These are phyloP conservation scores for Fusarium pseudoanthophilum DNA, from an alignment of 2,329 filamentous ascomycete species.

Conservation along the genomic window DNA sequence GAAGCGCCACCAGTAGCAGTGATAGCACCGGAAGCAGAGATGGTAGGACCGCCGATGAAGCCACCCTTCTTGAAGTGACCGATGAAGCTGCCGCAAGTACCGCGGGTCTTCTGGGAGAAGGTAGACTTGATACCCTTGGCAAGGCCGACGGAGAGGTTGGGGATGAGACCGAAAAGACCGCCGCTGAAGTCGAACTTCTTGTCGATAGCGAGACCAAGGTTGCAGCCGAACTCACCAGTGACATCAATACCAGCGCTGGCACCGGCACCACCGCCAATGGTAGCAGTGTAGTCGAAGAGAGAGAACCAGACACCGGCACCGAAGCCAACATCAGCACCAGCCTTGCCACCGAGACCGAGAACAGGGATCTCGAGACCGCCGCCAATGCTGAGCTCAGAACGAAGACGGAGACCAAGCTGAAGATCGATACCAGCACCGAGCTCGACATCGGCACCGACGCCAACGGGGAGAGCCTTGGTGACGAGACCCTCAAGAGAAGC, in stretches of 20 bases:
- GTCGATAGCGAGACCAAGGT: slow-evolving; percentile 38
- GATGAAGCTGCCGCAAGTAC: slow-evolving; percentile 30
- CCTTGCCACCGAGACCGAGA: slow-evolving; percentile 47
- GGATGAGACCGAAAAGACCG: slow-evolving; percentile 52
- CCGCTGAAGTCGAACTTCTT: slow-evolving; percentile 35
- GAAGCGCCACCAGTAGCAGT: slow-evolving; percentile 20
- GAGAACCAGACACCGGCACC: slow-evolving; percentile 61
- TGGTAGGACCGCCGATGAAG: slow-evolving; percentile 15
- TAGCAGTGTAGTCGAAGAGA: slow-evolving; percentile 62
- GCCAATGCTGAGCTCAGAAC: slow-evolving; percentile 56
- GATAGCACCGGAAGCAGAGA: slow-evolving; percentile 23
- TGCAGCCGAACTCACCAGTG: slow-evolving; percentile 32
- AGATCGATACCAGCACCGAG: slow-evolving; percentile 58
- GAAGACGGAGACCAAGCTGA: slow-evolving; percentile 61
- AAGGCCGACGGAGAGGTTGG: slow-evolving; percentile 54
- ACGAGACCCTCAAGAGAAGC: slow-evolving; percentile 54
- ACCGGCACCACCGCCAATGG: slow-evolving; percentile 51
- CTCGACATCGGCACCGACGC: slow-evolving; percentile 41
- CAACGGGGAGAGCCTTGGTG: slow-evolving; percentile 43
- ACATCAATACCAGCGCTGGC: slow-evolving; percentile 50
- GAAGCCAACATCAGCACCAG: slow-evolving; percentile 50
- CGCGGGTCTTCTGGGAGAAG: slow-evolving; percentile 33
- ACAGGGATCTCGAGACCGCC: slow-evolving; percentile 45
- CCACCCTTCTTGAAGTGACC: slow-evolving; percentile 26
- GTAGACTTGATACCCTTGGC: slow-evolving; percentile 28